Conservation (phyloP, 2,329 filamentous ascomycete genomes). For the Cordyceps cateniannulata region DNA sequence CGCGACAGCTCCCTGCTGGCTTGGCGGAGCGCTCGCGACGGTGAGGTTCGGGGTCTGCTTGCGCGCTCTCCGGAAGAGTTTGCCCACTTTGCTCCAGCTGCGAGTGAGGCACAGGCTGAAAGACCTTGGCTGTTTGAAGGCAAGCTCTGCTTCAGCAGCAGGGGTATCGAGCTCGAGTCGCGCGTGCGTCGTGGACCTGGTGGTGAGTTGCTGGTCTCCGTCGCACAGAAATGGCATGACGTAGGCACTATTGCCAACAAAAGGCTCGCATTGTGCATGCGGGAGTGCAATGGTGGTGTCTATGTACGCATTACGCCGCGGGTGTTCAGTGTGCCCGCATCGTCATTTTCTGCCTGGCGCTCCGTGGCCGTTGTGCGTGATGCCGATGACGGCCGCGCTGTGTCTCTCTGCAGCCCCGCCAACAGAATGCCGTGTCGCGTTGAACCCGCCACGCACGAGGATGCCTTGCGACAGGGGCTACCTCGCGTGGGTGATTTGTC, state of each 20-base stretch:
- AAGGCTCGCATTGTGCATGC: slow-evolving; percentile 3
- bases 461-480: neutral
- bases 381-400: neutral
- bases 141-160: slow-evolving; percentile 5
- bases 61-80: slow-evolving; percentile 10
- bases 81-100: slow-evolving; percentile 1
- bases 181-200: neutral
- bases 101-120: neutral
- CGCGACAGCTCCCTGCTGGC: slow-evolving; percentile 11
- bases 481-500: neutral
- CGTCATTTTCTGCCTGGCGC: neutral
- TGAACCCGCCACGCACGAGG: neutral
- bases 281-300: slow-evolving; percentile 4
- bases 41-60: slow-evolving; percentile 2
- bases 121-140: slow-evolving; percentile 8
- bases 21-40: slow-evolving; percentile 1
- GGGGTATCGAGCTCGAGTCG: slow-evolving; percentile 9
- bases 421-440: neutral
- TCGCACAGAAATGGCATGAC: neutral
- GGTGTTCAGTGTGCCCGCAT: neutral
- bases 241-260: neutral
- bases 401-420: neutral
- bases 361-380: slow-evolving; percentile 1
- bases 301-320: neutral
- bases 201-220: neutral